Base-by-base conservation (phyloP, 768 basidiomycete genomes). In the Amanita jacksonii region DNA sequence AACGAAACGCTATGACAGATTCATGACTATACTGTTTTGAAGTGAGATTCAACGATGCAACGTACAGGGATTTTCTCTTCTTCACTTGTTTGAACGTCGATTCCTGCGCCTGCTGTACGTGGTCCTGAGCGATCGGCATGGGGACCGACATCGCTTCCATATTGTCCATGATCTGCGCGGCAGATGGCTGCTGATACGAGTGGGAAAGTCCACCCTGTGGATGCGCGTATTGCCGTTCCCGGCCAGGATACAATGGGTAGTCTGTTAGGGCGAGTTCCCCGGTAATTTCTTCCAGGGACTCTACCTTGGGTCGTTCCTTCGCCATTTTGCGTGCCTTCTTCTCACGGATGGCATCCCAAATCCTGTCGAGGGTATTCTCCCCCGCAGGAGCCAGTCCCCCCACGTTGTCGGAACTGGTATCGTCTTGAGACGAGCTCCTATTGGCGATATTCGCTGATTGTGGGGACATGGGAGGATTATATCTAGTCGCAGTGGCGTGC, bases 311-410 rank as follows among this genome's bases (percentile, higher is more conserved):
- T 41, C 75, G 76, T 52, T 78, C 72, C 51, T 76, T 76, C 33
- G 78, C 79, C 69, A 85, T 79, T 52, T 72, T 72, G 50, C 66
- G 69, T 39, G 76, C 76, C 59, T 85, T 85, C 60, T 73, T 67
- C 57, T 73, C 70, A 35, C 81, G 72, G 41, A 85, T 70, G 43
- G 72, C 68, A 46, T 64, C 71, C 83, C 83, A 85, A n/a, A 85
- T 60, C 16, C 73, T 63, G 52, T 81, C 72, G 49, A 85, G 62
- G 10, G 68, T 63, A 22, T 62, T 54, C 39, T 70, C 68, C 12
- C 37, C 44, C 13, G 9, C 43, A n/a, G 25, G 24, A 10, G 43
- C n/a, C 20, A 10, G 28, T 13, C 43, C 43, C 15, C 36, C 44
- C 20, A 59, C 57, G 13, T 67, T 65, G 16, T 67, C 68, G 41